Conservation (phyloP, 768 basidiomycete species). For the Mycena kentingensis region DNA sequence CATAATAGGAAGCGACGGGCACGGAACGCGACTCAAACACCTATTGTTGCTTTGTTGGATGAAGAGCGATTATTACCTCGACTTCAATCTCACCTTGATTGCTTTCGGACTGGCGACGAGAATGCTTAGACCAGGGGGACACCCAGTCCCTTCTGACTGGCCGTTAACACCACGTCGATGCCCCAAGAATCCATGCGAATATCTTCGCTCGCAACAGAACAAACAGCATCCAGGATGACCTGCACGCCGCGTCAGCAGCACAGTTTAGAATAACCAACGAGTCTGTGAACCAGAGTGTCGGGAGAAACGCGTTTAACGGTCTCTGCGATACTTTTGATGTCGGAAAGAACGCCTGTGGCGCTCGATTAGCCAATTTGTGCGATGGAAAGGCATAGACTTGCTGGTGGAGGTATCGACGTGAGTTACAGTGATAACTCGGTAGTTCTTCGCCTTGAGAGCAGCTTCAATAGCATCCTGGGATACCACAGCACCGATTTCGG, state of each 20-base stretch:
- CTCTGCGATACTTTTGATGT: slow-evolving; percentile 74
- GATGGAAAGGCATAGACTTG: slow-evolving; percentile 26
- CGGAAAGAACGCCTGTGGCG: slow-evolving; percentile 73
- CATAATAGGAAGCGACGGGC: slow-evolving; percentile 80
- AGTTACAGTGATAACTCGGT: slow-evolving; percentile 89
- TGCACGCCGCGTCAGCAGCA: slow-evolving; percentile 30
- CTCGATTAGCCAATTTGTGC: neutral
- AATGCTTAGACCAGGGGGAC: slow-evolving; percentile 93
- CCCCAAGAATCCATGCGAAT: slow-evolving; percentile 94
- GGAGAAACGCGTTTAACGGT: slow-evolving; percentile 78
- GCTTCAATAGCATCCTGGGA: slow-evolving; percentile 58
- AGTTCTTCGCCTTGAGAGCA: slow-evolving; percentile 76
- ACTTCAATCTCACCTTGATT: slow-evolving; percentile 50
- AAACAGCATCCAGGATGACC: slow-evolving; percentile 91
- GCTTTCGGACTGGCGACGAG: slow-evolving; percentile 81
- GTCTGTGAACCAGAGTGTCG: slow-evolving; percentile 84
- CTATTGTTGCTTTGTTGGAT: slow-evolving; percentile 30
- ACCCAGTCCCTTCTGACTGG: slow-evolving; percentile 91
- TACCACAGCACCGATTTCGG: slow-evolving; percentile 80
- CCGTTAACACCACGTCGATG: slow-evolving; percentile 84
- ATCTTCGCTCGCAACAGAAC: slow-evolving; percentile 94
- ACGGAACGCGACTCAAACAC: slow-evolving; percentile 62
- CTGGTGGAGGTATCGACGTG: slow-evolving; percentile 94
- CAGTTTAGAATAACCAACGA: too few relatives aligned
- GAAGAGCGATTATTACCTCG: neutral